Base-by-base conservation (phyloP, 768 basidiomycete genomes). In the Calocybe indica region DNA sequence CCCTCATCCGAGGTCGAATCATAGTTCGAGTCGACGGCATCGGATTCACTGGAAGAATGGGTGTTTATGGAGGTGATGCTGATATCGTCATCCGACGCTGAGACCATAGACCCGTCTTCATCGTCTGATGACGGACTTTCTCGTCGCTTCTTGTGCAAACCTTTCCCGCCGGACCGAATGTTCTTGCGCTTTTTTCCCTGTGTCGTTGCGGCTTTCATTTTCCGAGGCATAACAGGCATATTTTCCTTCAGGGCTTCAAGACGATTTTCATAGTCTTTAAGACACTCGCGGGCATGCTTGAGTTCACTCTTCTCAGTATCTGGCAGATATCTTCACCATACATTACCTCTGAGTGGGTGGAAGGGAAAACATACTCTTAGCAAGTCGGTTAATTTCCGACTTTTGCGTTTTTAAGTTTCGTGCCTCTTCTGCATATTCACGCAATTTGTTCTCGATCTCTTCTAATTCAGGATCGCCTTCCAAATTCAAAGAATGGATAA, bases 181-280 rank as follows among this genome's bases (percentile, higher is more conserved):
- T 71, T 74, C 63, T 80, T 82, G 43, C 81, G 66, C 58, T 83
- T 83, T 55, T 69, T 76, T 36, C 64, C 59, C 6, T 50, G 48
- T 2, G 53, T 40, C n/a, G 44, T 54, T 44, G 47, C 51, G 34
- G 56, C 44, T 33, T 55, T 42, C 31, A 53, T 50, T n/a, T 53
- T 33, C 49, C 52, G 63, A 8, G 77, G 70, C 22, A 57, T 65
- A 51, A 76, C 80, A 0, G 64, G 45, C 45, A 73, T 63, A 9
- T 71, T 76, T 29, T 68, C 66, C 55, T 74, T 55, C 13, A 81
- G 57, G 3, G 75, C 76, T 35, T 71, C 58, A 7, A 80, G 58
- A 52, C 80, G 76, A 9, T 63, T 66, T 48, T 73, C 53, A 50
- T 75, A 63, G 48, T 80, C 76, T 12, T 56, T 39, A 46, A 64